A percentile compares a stretch with the other conserved stretches of the same genome.
Conservation (phyloP, 164 flowering plant genomes). For the Chimonanthus salicifolius region DNA sequence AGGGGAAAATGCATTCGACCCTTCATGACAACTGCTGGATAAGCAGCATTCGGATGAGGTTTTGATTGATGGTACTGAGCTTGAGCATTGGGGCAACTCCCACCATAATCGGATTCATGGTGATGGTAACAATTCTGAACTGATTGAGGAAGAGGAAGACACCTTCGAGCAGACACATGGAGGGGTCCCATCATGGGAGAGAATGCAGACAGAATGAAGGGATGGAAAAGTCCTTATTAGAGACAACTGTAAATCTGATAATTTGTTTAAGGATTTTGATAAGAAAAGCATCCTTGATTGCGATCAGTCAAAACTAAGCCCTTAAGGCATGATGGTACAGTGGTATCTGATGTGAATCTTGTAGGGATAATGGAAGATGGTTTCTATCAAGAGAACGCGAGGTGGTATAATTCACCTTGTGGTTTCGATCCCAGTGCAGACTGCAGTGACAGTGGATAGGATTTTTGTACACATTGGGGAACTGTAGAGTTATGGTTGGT, state of each 20-base stretch:
- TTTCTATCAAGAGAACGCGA: conserved; percentile 82
- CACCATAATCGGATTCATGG: conserved; percentile 57
- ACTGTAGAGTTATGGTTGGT: conserved; percentile 35
- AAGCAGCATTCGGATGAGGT: conserved; percentile 68
- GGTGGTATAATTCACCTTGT: conserved; percentile 97
- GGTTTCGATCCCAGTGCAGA: conserved; percentile 71
- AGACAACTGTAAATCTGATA: conserved; percentile 72
- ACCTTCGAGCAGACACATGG: conserved; percentile 73
- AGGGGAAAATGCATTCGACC: conserved; percentile 52
- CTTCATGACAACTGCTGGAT: conserved; percentile 40
- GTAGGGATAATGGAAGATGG: conserved; percentile 82
- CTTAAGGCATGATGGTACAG: conserved; percentile 58
- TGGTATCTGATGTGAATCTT: conserved; percentile 70
- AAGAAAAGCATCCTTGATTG: conserved; percentile 78
- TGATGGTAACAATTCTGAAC: conserved; percentile 67
- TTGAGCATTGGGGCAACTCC: conserved; percentile 68
- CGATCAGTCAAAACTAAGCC: conserved; percentile 76
- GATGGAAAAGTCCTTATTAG: conserved; percentile 58
- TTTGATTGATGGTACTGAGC: conserved; percentile 54
- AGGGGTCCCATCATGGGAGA: conserved; percentile 78
- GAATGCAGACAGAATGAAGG: conserved; percentile 63
- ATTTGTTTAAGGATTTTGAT: conserved; percentile 80
- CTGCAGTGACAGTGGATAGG: conserved; percentile 67
- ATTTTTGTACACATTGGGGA: conserved; percentile 43
- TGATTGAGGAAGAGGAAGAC: conserved; percentile 91